Evolutionary conservation across 768 basidiomycete genomes (phyloP).

Genomic region (Podaxis carcinomalis): DNA sequence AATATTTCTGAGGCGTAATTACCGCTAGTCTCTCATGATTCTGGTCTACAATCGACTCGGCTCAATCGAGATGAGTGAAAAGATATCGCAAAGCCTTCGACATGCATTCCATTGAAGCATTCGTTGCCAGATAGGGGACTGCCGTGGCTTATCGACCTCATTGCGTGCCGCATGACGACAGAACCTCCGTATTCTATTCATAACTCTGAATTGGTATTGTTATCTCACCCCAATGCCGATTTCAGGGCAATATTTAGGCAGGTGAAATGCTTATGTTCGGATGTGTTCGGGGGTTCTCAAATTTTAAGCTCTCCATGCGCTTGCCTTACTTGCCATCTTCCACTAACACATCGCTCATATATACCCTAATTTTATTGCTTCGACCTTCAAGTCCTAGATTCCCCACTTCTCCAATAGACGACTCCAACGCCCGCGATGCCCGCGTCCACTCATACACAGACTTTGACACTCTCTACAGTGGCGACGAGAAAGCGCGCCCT

Average conservation of each 20-base stretch:
- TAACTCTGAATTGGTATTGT: slow-evolving; percentile 6
- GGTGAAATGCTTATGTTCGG: slow-evolving; percentile 1
- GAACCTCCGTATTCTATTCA: slow-evolving; percentile 7
- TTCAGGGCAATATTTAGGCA: slow-evolving; percentile 2
- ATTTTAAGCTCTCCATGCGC: not conserved
- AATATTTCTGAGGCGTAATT: not conserved
- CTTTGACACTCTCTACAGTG: not conserved
- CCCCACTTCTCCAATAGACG: not conserved
- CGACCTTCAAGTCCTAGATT: not conserved
- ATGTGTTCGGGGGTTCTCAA: not conserved
- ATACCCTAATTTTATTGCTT: not conserved
- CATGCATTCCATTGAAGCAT: not conserved
- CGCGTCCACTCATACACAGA: not conserved
- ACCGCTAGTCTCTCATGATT: not conserved
- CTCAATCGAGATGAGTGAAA: not conserved
- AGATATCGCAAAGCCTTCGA: not conserved
- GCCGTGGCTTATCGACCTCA: not conserved
- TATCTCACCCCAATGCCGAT: not conserved
- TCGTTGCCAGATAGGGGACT: not conserved
- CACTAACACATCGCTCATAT: not conserved
- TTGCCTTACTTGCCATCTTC: not conserved
- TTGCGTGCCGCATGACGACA: slow-evolving; percentile 1
- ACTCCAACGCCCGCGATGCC: not conserved
- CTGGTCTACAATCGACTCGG: not conserved
- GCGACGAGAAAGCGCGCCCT: not conserved